Percentiles rank a stretch among this genome's conserved stretches.
These are phyloP conservation scores for Arabidopsis hybrid DNA, from an alignment of 441 rosid genomes.

Conservation along the genomic window DNA sequence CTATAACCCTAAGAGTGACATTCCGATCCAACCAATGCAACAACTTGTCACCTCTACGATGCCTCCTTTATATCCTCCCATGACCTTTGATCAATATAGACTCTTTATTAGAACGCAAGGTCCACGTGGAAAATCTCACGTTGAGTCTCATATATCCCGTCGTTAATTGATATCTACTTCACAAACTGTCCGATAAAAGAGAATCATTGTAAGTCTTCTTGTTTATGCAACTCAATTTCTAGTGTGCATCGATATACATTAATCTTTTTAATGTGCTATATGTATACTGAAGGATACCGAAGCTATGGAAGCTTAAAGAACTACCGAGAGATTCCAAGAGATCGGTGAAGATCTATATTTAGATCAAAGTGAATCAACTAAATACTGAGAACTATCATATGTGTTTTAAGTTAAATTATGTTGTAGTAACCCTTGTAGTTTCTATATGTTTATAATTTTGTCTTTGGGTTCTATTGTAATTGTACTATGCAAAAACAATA, in stretches of 20 bases:
- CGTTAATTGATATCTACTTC: conserved; percentile 10
- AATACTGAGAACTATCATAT: background rate
- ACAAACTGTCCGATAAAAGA: background rate
- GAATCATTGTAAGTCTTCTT: conserved; percentile 21
- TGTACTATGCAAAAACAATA: too few species aligned
- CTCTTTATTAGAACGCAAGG: conserved; percentile 73
- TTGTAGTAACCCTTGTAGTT: background rate
- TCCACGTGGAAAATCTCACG: conserved; percentile 78
- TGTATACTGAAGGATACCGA: background rate
- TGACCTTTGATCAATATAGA: conserved; percentile 83
- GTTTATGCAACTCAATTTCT: conserved; percentile 16
- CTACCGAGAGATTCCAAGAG: background rate
- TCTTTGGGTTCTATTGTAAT: background rate
- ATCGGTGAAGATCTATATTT: conserved; percentile 9
- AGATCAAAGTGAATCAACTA: conserved; percentile 8
- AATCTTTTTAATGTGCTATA: background rate
- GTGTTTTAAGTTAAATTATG: background rate
- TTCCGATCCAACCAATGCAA: conserved; percentile 63
- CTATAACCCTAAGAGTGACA: conserved; percentile 85
- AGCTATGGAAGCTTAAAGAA: conserved; percentile 10
- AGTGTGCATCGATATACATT: background rate
- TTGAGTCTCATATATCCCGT: conserved; percentile 61
- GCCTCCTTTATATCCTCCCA: conserved; percentile 67
- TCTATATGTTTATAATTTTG: background rate
- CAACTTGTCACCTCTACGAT: conserved; percentile 58